Evolutionary conservation across 768 basidiomycete genomes (phyloP), one percentile per base, ranked within the genome.

Genomic region (Peribolospora kevripleyi): DNA sequence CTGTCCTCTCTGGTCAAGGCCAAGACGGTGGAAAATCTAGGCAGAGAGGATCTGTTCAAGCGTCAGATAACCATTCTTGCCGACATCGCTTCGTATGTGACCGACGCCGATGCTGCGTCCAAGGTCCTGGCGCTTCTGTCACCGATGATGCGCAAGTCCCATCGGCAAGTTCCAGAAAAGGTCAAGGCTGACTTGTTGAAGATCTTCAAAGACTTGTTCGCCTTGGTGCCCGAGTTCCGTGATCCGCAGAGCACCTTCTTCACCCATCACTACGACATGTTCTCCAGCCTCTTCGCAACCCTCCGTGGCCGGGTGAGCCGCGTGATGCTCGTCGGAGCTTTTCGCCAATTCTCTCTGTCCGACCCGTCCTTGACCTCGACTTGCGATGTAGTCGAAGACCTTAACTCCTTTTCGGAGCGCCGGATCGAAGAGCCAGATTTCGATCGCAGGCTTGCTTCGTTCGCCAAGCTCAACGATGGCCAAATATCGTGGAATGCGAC

Each of bases 401-500:
- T 97, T 59, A 97, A 97, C 62, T 79, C 91, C 0, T 98, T 80
- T 64, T 91, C 88, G 0, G 66, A 67, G 1, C 81, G 78, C 61
- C 75, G 87, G 6, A 66, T 87, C 42, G 86, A 91, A 55, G 88
- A 97, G 63, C 84, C 88, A 3, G 86, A 97, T 66, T 95, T 93
- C 60, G 84, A 90, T 55, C 74, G 77, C 39, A 80, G 93, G 2
- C 70, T 97, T 3, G 65, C 68, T 1, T 87, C 84, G 0, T 93
- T 85, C 67, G 70, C 75, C 0, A 65, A 64, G 9, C 69, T 97
- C 51, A 91, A 87, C 65, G 86, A 88, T 58, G 50, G 54, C 46
- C 51, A 55, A n/a, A 51, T 57, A 10, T 66, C 69, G 0, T 64
- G 87, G 3, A 65, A 69, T 2, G 64, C 70, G 0, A 63, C 66